Base-by-base conservation (phyloP, 164 flowering plant species). In the Dillenia suffruticosa region DNA sequence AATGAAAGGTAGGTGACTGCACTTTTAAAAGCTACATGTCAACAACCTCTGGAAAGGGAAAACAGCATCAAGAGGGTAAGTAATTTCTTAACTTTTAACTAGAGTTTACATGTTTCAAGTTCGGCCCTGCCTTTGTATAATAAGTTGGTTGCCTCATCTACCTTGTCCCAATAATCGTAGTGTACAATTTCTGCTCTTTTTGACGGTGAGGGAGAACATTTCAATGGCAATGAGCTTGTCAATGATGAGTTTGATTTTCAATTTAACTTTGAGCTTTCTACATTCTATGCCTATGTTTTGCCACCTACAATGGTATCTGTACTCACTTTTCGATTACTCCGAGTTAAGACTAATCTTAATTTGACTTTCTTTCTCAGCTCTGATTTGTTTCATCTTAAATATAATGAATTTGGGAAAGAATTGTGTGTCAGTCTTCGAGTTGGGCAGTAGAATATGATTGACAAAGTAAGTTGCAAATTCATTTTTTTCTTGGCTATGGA, bases 371-470 rank as follows among this genome's bases (percentile, higher is more conserved):
- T 55, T 54, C n/a, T 14, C 40, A n/a, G 24, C 1, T 63, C 63
- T 58, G 22, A 10, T 5, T 63, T 50, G 51, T 56, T 69, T 52
- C 77, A 94, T 97, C 84, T 94, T 9, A 79, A 76, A 61, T 94
- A 91, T 61, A 86, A 84, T 73, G 84, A 76, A 0, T 61, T 65
- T 49, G 93, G 98, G 2, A 63, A 60, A 19, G 87, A 86, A 24
- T 8, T 51, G 9, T 63, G 26, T 17, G 78, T 82, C 32, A 73
- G 74, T 44, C 99, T 97, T 2, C 55, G 66, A 8, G 75, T 81
- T n/a, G 99, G 99, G 1, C 85, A 79, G 16, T 94, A 97, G 99
- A 94, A 92, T 44, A 91, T 94, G 99, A 92, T 85, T 0, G 70
- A 86, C 62, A 81, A 84, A 86, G 99, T 91, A 48, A 56, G 24